A percentile compares a stretch with the other conserved stretches of the same genome.
phyloP scores from a whole-genome alignment of 2,329 filamentous ascomycete species.

The Aspergillus pseudoterreus region DNA sequence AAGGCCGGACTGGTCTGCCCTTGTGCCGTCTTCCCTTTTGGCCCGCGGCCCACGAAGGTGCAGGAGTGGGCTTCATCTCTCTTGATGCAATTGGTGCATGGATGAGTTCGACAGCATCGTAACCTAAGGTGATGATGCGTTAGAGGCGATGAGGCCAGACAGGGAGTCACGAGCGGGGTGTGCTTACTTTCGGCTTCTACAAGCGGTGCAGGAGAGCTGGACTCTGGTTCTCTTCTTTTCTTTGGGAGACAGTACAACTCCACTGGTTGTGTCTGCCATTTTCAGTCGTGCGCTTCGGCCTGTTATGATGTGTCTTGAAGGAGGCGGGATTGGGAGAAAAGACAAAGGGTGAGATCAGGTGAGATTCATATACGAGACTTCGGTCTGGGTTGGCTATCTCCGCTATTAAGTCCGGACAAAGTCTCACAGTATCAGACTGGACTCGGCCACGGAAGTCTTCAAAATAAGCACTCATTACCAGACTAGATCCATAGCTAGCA shows the following conservation, averaged over 20 bases:
- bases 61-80: conserved; percentile 29
- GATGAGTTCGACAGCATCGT: conserved; percentile 35
- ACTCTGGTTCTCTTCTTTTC: conserved; percentile 33
- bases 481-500: no score
- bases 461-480: no score
- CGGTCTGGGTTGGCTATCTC: conserved; percentile 1
- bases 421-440: not conserved
- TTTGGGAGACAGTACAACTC: not conserved
- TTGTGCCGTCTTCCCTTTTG: conserved; percentile 26
- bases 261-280: not conserved
- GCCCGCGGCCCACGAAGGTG: conserved; percentile 34
- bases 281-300: not conserved
- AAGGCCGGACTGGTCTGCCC: conserved; percentile 24
- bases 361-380: not conserved
- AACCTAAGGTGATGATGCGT: conserved; percentile 17
- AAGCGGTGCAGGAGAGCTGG: conserved; percentile 38
- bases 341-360: not conserved
- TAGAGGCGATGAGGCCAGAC: not conserved
- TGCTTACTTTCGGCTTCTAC: conserved; percentile 33
- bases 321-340: not conserved
- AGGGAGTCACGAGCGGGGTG: not conserved
- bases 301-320: no score
- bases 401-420: not conserved
- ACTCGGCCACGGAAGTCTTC: no score
- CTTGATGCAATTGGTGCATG: conserved; percentile 33